phyloP scores from a whole-genome alignment of 2,329 filamentous ascomycete genomes.

The Hysterium pulicare region DNA sequence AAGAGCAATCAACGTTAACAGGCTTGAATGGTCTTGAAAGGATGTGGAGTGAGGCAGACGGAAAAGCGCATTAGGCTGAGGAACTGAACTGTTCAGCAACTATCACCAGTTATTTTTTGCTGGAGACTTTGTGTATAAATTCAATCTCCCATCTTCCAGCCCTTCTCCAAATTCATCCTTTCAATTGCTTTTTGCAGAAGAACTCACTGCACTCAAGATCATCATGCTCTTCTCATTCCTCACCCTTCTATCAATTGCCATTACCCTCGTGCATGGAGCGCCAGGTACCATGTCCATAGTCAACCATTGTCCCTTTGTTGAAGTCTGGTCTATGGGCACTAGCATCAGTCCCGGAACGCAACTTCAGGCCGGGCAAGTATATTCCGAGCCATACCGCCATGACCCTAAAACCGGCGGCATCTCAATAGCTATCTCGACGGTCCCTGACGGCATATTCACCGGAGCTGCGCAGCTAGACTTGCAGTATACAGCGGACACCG shows the following conservation, averaged over 20 bases:
- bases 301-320: neutral
- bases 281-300: neutral
- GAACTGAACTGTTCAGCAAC: neutral
- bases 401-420: conserved; percentile 41
- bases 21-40: neutral
- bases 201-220: neutral
- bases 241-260: conserved; percentile 26
- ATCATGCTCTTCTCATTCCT: conserved; percentile 35
- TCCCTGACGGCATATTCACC: conserved; percentile 31
- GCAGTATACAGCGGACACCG: conserved; percentile 31
- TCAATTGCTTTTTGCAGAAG: neutral
- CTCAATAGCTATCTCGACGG: conserved; percentile 41
- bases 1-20: neutral
- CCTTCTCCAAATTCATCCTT: neutral
- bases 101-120: no score
- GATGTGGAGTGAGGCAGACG: neutral
- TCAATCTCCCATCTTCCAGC: no score
- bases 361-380: conserved; percentile 20
- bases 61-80: neutral
- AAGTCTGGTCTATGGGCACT: conserved; percentile 1
- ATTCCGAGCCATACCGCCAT: conserved; percentile 34
- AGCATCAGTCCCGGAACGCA: neutral
- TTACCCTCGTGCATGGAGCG: conserved; percentile 20
- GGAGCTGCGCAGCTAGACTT: conserved; percentile 1
- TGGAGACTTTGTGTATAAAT: no score